Base-by-base conservation (phyloP, 139 green algal genomes). In the Ettlia oleoabundans region DNA sequence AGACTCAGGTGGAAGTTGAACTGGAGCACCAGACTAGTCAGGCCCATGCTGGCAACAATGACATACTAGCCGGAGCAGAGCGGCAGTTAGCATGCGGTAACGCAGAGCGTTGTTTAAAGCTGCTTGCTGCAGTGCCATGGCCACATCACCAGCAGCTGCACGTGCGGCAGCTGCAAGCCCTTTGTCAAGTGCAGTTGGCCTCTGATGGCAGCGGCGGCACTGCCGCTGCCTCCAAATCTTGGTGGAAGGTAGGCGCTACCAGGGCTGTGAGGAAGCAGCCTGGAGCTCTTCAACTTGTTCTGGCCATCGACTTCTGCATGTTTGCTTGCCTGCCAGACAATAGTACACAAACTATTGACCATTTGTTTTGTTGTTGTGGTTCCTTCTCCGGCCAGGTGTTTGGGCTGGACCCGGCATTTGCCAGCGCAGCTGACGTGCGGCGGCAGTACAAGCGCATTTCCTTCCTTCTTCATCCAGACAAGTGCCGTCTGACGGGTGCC, bases 401-500 rank as follows among this genome's bases (percentile, higher is more conserved):
- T 47, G 74, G 63, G 18, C 64, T 78, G 6, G 55, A 85, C 24
- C 28, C 67, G 1, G 6, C 15, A 4, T 15, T 10, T 6, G 35
- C 47, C 18, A 74, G n/a, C 22, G 3, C 62, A 18, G 47, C 37
- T 7, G 73, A 81, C 9, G 30, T 86, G 3, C 47, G 63, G 15
- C 52, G 83, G 26, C 71, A 77, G 43, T 90, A 78, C 75, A 55
- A 55, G 33, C 83, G 72, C 19, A 77, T 90, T 6, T 73, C 86
- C 5, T 75, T 51, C 2, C 72, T 87, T 7, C 62, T 90, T 18
- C 86, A 90, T 30, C 86, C 86, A 10, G 86, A 90, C 73, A 90
- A 90, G 73, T 90, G 71, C 69, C 58, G 8, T 18, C 64, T 79
- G 24, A 5, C 52, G 6, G 38, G 28, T 22, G 84, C 86, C 10